Evolutionary conservation across 1,139 yeast genomes (phyloP).

Genomic region (Zygotorulaspora mrakii): DNA sequence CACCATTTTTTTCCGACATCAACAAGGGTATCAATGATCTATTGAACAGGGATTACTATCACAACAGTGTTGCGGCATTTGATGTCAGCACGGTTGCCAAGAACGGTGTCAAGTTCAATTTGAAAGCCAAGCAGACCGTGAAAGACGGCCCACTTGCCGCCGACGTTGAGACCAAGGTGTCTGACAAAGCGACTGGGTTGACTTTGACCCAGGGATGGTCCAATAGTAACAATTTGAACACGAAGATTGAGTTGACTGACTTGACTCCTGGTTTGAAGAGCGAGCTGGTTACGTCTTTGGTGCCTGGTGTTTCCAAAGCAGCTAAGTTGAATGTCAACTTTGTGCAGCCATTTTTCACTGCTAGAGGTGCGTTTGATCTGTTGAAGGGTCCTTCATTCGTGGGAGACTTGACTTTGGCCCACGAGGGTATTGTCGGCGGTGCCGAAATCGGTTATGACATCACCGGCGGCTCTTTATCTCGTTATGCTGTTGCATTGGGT

Average conservation of each 20-base stretch:
- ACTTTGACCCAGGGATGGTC: conserved; percentile 97
- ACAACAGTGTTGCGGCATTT: conserved; percentile 78
- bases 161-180: conserved; percentile 85
- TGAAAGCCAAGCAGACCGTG: conserved; percentile 82
- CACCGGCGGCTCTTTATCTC: conserved; percentile 85
- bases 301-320: conserved; percentile 84
- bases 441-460: conserved; percentile 97
- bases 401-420: conserved; percentile 93
- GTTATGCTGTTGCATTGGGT: conserved; percentile 92
- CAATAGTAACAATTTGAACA: conserved; percentile 85
- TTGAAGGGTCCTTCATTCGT: conserved; percentile 93
- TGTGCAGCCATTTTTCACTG: conserved; percentile 89
- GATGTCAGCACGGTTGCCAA: conserved; percentile 93
- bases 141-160: conserved; percentile 83
- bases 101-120: conserved; percentile 92
- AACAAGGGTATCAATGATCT: conserved; percentile 88
- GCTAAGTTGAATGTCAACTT: conserved; percentile 90
- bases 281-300: conserved; percentile 81
- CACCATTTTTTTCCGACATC: conserved; percentile 83
- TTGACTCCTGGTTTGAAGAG: conserved; percentile 95
- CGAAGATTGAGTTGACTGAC: conserved; percentile 90
- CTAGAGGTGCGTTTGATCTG: conserved; percentile 92
- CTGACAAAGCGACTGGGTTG: conserved; percentile 90
- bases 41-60: conserved; percentile 90
- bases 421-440: conserved; percentile 96